These are phyloP conservation scores for Coriolopsis trogii DNA, from an alignment of 1,284 basidiomycete genomes.

Conservation along the genomic window DNA sequence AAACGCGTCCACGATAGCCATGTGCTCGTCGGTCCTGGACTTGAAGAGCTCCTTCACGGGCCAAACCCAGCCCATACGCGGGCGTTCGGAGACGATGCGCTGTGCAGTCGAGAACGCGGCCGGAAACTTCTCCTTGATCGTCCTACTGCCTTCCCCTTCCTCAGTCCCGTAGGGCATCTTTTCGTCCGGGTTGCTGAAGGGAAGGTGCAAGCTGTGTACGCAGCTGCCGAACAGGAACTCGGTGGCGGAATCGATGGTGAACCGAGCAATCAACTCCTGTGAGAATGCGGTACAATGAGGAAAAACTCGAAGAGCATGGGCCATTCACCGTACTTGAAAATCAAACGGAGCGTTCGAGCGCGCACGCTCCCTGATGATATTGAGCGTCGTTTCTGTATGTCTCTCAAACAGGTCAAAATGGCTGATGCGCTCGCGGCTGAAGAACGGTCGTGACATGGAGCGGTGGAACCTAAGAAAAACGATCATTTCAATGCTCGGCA, in stretches of 20 bases:
- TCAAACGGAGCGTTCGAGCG: constrained; percentile 41
- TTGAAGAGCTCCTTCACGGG: constrained; percentile 66
- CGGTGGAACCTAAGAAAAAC: constrained; percentile 42
- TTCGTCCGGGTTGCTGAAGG: constrained; percentile 52
- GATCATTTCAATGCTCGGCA: not conserved
- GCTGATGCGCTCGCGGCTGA: constrained; percentile 36
- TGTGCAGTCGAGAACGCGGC: constrained; percentile 66
- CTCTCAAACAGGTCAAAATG: constrained; percentile 52
- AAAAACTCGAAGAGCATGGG: not conserved
- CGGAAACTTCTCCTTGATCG: constrained; percentile 47
- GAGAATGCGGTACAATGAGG: not conserved
- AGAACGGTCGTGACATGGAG: constrained; percentile 42
- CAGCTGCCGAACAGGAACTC: constrained; percentile 71
- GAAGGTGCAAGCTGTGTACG: constrained; percentile 57
- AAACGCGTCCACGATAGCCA: constrained; percentile 57
- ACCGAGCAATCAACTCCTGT: constrained; percentile 69
- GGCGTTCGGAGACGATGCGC: constrained; percentile 54
- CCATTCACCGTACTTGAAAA: constrained; percentile 39
- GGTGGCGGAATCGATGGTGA: constrained; percentile 70
- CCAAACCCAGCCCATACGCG: constrained; percentile 61
- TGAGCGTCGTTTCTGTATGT: constrained; percentile 38
- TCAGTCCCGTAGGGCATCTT: constrained; percentile 4
- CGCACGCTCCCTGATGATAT: constrained; percentile 38
- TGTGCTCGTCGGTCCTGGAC: constrained; percentile 55
- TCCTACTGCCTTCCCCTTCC: constrained; percentile 1